Evolutionary conservation across 1,284 basidiomycete genomes (phyloP).

Genomic region (Irpex rosettiformis): DNA sequence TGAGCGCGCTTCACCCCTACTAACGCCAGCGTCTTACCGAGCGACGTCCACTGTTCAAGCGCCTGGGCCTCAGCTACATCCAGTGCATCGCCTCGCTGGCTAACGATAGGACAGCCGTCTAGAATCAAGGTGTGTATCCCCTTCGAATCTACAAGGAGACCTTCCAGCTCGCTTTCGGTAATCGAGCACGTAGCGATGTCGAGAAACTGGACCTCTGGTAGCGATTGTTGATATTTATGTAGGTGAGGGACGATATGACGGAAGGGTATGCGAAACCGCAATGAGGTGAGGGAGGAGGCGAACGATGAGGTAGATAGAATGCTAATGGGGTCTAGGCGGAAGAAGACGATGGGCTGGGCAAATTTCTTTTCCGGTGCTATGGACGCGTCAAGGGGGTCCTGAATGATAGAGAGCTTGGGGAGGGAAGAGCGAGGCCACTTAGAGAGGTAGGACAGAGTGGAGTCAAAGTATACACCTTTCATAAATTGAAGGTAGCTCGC

Average conservation of each 20-base stretch:
- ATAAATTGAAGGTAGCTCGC: slow-evolving; percentile 71
- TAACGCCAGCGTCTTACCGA: slow-evolving; percentile 55
- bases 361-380: slow-evolving; percentile 39
- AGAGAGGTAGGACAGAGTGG: slow-evolving; percentile 47
- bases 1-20: slow-evolving; percentile 48
- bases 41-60: slow-evolving; percentile 44
- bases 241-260: slow-evolving; percentile 49
- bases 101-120: slow-evolving; percentile 47
- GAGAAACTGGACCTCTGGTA: slow-evolving; percentile 44
- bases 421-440: slow-evolving; percentile 50
- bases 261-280: slow-evolving; percentile 59
- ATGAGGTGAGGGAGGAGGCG: slow-evolving; percentile 36
- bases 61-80: slow-evolving; percentile 29
- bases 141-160: slow-evolving; percentile 42
- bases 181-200: slow-evolving; percentile 61
- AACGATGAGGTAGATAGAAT: slow-evolving; percentile 44
- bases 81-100: slow-evolving; percentile 29
- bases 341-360: slow-evolving; percentile 75
- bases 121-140: slow-evolving; percentile 48
- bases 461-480: slow-evolving; percentile 71
- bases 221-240: slow-evolving; percentile 27
- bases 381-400: slow-evolving; percentile 51
- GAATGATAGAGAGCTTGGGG: slow-evolving; percentile 55
- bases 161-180: slow-evolving; percentile 44
- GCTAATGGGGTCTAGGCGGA: slow-evolving; percentile 49